Base-by-base conservation (phyloP, 108 stramenopile species). In the Discostella stelligeroides region DNA sequence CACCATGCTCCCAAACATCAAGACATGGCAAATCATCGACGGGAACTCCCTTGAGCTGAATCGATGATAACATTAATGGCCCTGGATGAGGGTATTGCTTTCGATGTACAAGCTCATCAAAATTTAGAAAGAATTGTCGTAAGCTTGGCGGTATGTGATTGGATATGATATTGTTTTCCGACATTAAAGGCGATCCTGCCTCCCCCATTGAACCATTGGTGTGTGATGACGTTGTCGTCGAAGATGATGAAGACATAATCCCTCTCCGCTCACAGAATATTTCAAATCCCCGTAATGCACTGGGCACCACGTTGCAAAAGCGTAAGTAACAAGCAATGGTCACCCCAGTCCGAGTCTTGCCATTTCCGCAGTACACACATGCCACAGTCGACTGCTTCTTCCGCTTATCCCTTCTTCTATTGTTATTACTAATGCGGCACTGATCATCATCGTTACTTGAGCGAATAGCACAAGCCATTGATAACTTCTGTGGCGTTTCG, bases 341-440 rank as follows among this genome's bases (percentile, higher is more conserved):
- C 56, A 97, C 86, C 20, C 89, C 92, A 8, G 89, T 97, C 55
- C 93, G 82, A n/a, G 96, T 92, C 80, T 94, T 92, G 1, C 94
- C 96, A 68, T 95, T 95, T 62, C 59, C 51, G 70, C 96, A 97
- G 73, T 83, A 91, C 24, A 92, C 65, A 14, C 84, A 75, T 28
- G 84, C 89, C 40, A 92, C 79, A 43, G 73, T 78, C 39, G 24
- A 17, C 17, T 18, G 12, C 43, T 30, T 38, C 34, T 40, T 37
- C 53, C 25, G 27, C 18, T 25, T 23, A n/a, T 27, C 24, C 15
- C 47, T 7, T 38, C 60, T 21, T 46, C n/a, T 28, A 27, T 49
- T 49, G 11, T 48, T 70, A 29, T 48, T 49, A 41, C 34, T 34
- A 34, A 3, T n/a, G n/a, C 20, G 30, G 43, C 38, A 25, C 40